Evolutionary conservation across 2,329 filamentous ascomycete genomes (phyloP), one percentile per base, ranked within the genome.

Genomic region (Scortechinia acanthostroma): DNA sequence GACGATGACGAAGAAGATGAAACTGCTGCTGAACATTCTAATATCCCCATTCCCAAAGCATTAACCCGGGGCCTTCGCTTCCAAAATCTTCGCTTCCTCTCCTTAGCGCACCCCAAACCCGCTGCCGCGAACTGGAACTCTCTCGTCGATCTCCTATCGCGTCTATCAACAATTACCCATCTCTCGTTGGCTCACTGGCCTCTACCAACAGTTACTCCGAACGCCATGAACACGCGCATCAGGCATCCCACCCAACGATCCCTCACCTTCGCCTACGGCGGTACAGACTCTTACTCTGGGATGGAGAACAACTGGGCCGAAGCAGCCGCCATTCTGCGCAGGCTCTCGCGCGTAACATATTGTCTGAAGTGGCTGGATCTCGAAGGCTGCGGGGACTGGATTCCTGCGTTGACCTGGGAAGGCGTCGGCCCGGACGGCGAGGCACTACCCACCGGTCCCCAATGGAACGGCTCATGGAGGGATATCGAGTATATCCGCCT

Each of bases 171-270:
- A 3, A 56, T 84, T 20, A 81, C 77, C 0, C 78, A 83, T 50
- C 63, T 84, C 2, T 83, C 78, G 0, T 64, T 84, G 2, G 77
- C 78, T 2, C 68, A 78, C 55, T 84, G 79, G 79, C 77, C 77
- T 2, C 60, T 66, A 17, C 79, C 79, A 63, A 74, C 44, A 71
- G 80, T 54, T 73, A 70, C 64, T 65, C 69, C 28, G 76, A 81
- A 55, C 48, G 61, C 75, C 2, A 60, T 61, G 2, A 69, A 66
- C 5, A 57, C 68, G 4, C 68, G 65, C 10, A 61, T 74, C 25
- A 56, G 53, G 49, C 56, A 68, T 10, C 55, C 59, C 15, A 62
- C 61, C 17, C 59, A 62, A 21, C 56, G 64, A 43, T 62, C 62
- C 16, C 61, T 64, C 14, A 57, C 61, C 16, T 61, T 77, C 17